Base-by-base conservation (phyloP, 306 rosid genomes). In the Quercus glauca region DNA sequence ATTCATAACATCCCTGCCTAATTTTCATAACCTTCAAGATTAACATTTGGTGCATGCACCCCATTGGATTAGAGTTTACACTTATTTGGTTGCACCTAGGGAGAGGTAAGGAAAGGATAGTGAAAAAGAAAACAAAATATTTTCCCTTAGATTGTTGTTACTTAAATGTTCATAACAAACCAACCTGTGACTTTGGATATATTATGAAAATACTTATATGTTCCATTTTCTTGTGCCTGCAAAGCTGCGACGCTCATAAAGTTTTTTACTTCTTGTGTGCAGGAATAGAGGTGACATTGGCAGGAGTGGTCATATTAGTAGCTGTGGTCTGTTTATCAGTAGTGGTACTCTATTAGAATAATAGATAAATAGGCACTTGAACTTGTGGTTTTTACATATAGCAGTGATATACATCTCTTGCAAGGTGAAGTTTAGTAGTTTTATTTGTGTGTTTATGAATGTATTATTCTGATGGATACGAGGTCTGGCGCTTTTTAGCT, bases 201-300 rank as follows among this genome's bases (percentile, higher is more conserved):
- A 68, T 68, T 68, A 19, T 35, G n/a, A 35, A 17, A 33, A 18
- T 8, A 35, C 28, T 10, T 43, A 13, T 41, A 20, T 73, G 70
- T 11, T 6, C 18, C 77, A 45, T 52, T 69, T 70, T 75, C 55
- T 13, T 17, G 3, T 55, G 28, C 43, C 26, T 79, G 52, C 64
- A 43, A 61, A 6, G 20, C 25, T 43, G 18, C 1, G 3, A 41
- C 3, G 45, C 45, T 41, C 12, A 0, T 41, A 21, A 21, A 52
- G 41, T 12, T 51, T 11, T 17, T 71, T 2, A 64, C 23, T 43
- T 57, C 65, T 10, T 25, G 78, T 21, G 12, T 80, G 89, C 85
- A 86, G 89, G 89, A 83, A 20, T 86, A 78, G 73, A 78, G 65
- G 33, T 3, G 6, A 76, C 61, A 59, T 60, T 56, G 69, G 83